Evolutionary conservation across 2,329 filamentous ascomycete genomes (phyloP), one percentile per base, ranked within the genome.

Genomic region (Lasiodiplodia theobromae): DNA sequence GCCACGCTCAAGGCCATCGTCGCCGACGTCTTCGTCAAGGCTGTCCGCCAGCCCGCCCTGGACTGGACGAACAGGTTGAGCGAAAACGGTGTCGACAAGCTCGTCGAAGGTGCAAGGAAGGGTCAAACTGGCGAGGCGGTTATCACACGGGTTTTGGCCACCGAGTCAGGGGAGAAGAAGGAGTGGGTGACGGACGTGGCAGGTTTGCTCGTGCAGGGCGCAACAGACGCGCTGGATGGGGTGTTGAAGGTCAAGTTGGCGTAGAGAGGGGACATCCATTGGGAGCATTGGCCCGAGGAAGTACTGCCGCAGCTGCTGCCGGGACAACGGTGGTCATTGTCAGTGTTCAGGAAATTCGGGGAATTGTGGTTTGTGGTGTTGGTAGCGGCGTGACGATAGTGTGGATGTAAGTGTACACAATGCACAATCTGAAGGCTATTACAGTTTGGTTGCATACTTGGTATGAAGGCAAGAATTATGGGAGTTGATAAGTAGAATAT

Each of bases 41-140:
- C 54, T 7, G 51, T 65, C 4, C 37, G 67, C 18, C 67, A 58
- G 31, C 49, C 38, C 6, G 67, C 67, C 23, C 37, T 68, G 25
- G 67, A 68, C 28, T 68, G 67, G 67, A 68, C 40, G 28, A 68
- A 68, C 18, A 51, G 47, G 51, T 44, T 68, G 7, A n/a, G 25
- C 2, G 67, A 68, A 1, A 25, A 44, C 6, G 67, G 51, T 8
- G 49, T 40, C 10, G 38, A 58, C 8, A 40, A 16, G 25, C 12
- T 58, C 21, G 38, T 4, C 16, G 40, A 47, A n/a, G 31, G 18
- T 1, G 53, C 53, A n/a, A 58, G 14, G 52, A 37, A 7, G 5
- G 65, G 65, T 18, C 21, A 14, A 16, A 67, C 52, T 3, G 65
- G 65, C 28, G 65, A 67, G 28, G 18, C 18, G 25, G 25, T 67